A percentile compares a stretch with the other conserved stretches of the same genome.
Evolutionary conservation across 2,329 filamentous ascomycete genomes (phyloP).

Genomic region (Fusarium luffae): DNA sequence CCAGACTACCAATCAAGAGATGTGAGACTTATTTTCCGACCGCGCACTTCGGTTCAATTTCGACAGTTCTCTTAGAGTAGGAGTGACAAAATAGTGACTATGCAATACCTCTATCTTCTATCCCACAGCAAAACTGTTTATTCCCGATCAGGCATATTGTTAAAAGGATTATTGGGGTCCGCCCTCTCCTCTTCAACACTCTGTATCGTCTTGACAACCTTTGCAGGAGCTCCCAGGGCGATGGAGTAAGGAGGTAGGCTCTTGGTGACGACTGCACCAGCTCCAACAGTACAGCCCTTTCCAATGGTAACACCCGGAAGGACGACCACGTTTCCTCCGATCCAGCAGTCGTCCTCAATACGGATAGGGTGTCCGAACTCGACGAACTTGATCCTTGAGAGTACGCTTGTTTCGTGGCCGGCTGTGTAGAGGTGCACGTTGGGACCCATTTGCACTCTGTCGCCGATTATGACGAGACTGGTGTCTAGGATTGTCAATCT

Average conservation of each 20-base stretch:
- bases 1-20: background rate
- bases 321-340: conserved; percentile 62
- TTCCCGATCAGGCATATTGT: conserved; percentile 45
- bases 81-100: background rate
- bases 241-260: conserved; percentile 61
- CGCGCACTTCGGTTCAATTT: background rate
- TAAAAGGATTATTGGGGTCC: conserved; percentile 42
- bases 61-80: background rate
- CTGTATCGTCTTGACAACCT: conserved; percentile 60
- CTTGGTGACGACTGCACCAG: conserved; percentile 62
- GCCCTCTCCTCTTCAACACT: conserved; percentile 48
- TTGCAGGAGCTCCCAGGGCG: conserved; percentile 61
- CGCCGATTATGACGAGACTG: conserved; percentile 75
- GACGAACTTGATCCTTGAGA: conserved; percentile 58
- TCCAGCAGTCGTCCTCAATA: conserved; percentile 67
- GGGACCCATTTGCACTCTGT: conserved; percentile 77
- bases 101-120: background rate
- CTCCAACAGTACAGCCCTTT: conserved; percentile 62
- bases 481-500: conserved; percentile 76
- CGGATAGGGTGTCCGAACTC: conserved; percentile 60
- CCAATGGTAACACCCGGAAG: conserved; percentile 65
- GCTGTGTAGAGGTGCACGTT: conserved; percentile 77
- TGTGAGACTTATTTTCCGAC: background rate
- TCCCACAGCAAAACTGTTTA: background rate
- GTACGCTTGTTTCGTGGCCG: conserved; percentile 75